phyloP scores from a whole-genome alignment of 306 rosid species.

The Rubus idaeus region DNA sequence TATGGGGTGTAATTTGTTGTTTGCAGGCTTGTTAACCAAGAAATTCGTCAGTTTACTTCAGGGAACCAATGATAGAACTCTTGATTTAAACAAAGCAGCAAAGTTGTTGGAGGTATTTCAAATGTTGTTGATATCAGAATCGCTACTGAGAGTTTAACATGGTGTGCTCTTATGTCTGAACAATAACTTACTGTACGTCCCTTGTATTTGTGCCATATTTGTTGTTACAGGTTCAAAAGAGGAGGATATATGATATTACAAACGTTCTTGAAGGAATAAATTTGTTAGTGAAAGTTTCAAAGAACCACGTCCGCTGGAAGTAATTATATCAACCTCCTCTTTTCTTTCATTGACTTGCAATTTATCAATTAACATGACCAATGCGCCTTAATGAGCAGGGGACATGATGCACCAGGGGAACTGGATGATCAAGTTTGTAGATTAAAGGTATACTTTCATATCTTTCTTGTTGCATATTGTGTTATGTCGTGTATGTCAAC shows the following conservation, averaged over 20 bases:
- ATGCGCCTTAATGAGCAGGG: conserved; percentile 43
- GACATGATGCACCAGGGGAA: conserved; percentile 39
- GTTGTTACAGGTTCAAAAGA: conserved; percentile 65
- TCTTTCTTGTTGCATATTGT: neutral
- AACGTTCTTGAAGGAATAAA: conserved; percentile 88
- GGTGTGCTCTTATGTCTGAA: neutral
- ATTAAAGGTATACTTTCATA: conserved; percentile 42
- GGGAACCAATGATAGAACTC: conserved; percentile 63
- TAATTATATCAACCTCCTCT: conserved; percentile 31
- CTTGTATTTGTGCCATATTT: conserved; percentile 13
- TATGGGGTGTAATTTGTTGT: conserved; percentile 20
- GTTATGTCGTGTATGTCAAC: neutral
- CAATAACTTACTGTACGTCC: neutral
- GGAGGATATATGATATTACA: conserved; percentile 86
- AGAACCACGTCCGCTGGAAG: conserved; percentile 83
- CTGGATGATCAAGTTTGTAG: conserved; percentile 43
- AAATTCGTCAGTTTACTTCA: conserved; percentile 66
- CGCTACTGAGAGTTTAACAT: neutral
- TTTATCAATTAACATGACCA: conserved; percentile 12
- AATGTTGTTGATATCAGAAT: conserved; percentile 5
- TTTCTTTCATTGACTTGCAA: conserved; percentile 3
- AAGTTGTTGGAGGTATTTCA: conserved; percentile 58
- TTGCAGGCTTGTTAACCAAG: conserved; percentile 79
- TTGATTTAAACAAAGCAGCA: conserved; percentile 74
- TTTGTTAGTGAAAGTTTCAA: conserved; percentile 76